These are phyloP conservation scores for Sequoiadendron giganteum DNA, from an alignment of 75 land plant species.

Conservation along the genomic window DNA sequence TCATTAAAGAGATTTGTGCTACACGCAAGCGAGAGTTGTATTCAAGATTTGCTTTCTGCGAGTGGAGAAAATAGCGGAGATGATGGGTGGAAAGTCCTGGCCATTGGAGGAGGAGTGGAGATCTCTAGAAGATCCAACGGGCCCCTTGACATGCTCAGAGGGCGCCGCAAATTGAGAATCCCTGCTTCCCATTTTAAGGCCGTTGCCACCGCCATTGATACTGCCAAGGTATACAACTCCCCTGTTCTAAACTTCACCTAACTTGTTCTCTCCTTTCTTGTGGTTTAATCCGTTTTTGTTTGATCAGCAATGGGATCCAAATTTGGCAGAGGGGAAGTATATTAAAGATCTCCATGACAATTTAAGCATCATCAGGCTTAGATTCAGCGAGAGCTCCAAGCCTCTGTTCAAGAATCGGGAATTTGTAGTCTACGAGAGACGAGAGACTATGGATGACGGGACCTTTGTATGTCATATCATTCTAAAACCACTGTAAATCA, in stretches of 20 bases:
- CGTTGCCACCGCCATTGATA: conserved; percentile 72
- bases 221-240: conserved; percentile 47
- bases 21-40: conserved; percentile 70
- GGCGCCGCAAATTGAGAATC: conserved; percentile 50
- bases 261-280: not conserved
- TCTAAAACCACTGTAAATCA: not conserved
- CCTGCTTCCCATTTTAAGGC: conserved; percentile 62
- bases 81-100: conserved; percentile 60
- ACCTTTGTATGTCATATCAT: conserved; percentile 38
- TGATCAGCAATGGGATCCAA: conserved; percentile 74
- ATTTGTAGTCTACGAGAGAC: conserved; percentile 72
- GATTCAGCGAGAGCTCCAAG: conserved; percentile 53
- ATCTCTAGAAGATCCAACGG: conserved; percentile 48
- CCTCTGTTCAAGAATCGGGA: conserved; percentile 74
- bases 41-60: conserved; percentile 57
- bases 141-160: conserved; percentile 45
- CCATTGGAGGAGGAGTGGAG: conserved; percentile 42
- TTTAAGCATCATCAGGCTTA: conserved; percentile 57
- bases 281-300: not conserved
- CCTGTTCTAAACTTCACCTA: not conserved
- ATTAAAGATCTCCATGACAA: conserved; percentile 61
- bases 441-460: conserved; percentile 79
- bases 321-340: conserved; percentile 57
- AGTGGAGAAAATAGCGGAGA: conserved; percentile 10
- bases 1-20: conserved; percentile 60